Conservation (phyloP, 2,329 filamentous ascomycete species). For the Verticillium klebahnii region DNA sequence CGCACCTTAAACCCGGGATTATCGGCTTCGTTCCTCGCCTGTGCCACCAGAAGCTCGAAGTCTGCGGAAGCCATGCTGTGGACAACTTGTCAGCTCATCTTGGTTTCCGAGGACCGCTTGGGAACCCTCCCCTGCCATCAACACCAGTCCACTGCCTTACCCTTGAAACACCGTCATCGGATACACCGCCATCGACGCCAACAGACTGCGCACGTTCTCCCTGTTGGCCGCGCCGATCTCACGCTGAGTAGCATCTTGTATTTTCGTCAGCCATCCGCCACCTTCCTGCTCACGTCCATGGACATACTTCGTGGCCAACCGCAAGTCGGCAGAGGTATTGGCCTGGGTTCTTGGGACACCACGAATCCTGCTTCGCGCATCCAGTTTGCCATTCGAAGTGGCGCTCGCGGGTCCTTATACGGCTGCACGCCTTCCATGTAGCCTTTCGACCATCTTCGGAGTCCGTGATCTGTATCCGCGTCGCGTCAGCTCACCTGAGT, state of each 20-base stretch:
- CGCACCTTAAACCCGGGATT: slow-evolving; percentile 53
- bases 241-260: slow-evolving; percentile 42
- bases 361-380: slow-evolving; percentile 61
- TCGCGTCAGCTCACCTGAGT: slow-evolving; percentile 9
- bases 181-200: slow-evolving; percentile 52
- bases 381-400: slow-evolving; percentile 53
- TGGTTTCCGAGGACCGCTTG: neutral
- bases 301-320: slow-evolving; percentile 62
- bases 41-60: slow-evolving; percentile 51
- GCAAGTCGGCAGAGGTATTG: slow-evolving; percentile 65
- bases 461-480: slow-evolving; percentile 49
- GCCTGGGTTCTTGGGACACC: slow-evolving; percentile 55
- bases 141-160: slow-evolving; percentile 25
- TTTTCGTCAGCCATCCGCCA: neutral
- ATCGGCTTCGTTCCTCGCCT: slow-evolving; percentile 49
- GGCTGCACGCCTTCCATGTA: slow-evolving; percentile 60
- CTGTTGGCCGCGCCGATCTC: slow-evolving; percentile 50
- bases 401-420: slow-evolving; percentile 62
- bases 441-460: slow-evolving; percentile 62
- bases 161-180: slow-evolving; percentile 47
- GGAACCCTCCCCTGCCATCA: neutral
- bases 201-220: slow-evolving; percentile 48
- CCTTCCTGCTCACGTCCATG: neutral
- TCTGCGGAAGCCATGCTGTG: slow-evolving; percentile 53
- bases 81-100: slow-evolving; percentile 16